Evolutionary conservation across 2,329 filamentous ascomycete genomes (phyloP).

Genomic region (Aspergillus jensenii): DNA sequence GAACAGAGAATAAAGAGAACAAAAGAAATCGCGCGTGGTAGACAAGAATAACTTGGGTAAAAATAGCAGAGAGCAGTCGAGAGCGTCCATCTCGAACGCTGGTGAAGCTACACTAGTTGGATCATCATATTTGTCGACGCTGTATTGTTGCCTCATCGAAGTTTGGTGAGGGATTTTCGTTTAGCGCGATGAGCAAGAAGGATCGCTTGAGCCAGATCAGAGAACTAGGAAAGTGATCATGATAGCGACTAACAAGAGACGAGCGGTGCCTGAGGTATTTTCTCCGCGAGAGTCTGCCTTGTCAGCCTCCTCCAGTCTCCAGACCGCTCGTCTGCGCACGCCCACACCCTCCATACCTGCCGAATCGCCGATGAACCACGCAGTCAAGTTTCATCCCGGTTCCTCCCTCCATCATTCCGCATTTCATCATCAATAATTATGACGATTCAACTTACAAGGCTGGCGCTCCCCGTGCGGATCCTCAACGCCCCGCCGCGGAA

Average conservation of each 20-base stretch:
- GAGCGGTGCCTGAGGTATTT: neutral
- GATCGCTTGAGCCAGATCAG: neutral
- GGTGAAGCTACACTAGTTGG: neutral
- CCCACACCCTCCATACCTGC: neutral
- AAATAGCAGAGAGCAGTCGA: neutral
- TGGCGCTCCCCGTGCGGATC: slow-evolving; percentile 13
- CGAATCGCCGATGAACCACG: no score
- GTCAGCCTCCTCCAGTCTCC: slow-evolving; percentile 1
- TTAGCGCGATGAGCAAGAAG: neutral
- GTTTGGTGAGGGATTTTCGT: slow-evolving; percentile 6
- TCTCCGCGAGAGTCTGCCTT: slow-evolving; percentile 3
- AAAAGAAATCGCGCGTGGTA: neutral
- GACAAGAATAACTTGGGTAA: neutral
- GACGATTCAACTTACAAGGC: slow-evolving; percentile 14
- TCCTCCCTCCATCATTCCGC: neutral
- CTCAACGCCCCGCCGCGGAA: slow-evolving; percentile 13
- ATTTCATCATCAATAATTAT: neutral
- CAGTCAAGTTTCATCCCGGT: neutral
- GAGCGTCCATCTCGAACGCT: neutral
- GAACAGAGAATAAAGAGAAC: neutral
- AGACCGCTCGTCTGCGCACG: slow-evolving; percentile 1
- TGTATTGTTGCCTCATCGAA: neutral
- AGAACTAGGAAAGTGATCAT: neutral
- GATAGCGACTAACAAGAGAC: no score
- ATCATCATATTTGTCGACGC: neutral